phyloP scores from a whole-genome alignment of 805 yeast genomes.

The Jamesozyma jinghongensis region DNA sequence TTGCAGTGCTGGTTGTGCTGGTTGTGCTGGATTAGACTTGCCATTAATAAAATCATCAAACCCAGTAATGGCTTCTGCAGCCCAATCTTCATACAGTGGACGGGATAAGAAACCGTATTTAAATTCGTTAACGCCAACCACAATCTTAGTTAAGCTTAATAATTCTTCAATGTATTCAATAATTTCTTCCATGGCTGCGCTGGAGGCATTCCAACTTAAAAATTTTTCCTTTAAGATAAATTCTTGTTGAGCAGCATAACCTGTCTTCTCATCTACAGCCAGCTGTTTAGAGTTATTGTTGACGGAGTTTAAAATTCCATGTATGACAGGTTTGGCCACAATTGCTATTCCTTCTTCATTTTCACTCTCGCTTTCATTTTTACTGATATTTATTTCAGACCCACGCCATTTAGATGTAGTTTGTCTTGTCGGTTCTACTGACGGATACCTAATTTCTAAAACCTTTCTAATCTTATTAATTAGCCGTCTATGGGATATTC shows the following conservation, averaged over 20 bases:
- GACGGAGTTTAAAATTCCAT: not conserved
- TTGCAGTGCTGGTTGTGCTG: no score
- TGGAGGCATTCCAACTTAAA: constrained; percentile 44
- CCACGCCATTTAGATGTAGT: not conserved
- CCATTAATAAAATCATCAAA: constrained; percentile 25
- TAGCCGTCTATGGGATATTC: constrained; percentile 39
- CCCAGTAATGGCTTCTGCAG: constrained; percentile 34
- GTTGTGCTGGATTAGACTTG: not conserved
- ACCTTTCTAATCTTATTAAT: constrained; percentile 36
- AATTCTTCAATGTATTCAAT: constrained; percentile 43
- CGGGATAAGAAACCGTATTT: constrained; percentile 44
- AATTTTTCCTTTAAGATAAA: constrained; percentile 32
- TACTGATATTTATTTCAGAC: not conserved
- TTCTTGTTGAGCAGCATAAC: constrained; percentile 8
- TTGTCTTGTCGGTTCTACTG: not conserved
- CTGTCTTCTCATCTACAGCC: not conserved
- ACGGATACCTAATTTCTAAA: constrained; percentile 23
- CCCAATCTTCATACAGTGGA: constrained; percentile 37
- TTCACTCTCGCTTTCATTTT: constrained; percentile 19
- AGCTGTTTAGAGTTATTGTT: constrained; percentile 5
- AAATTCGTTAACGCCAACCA: constrained; percentile 42
- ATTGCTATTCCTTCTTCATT: constrained; percentile 6
- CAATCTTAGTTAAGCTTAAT: constrained; percentile 32
- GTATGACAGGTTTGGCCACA: not conserved
- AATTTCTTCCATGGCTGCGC: constrained; percentile 41